Percentiles rank a stretch among this genome's conserved stretches.
These are phyloP conservation scores for Alternaria ventricosa DNA, from an alignment of 2,329 filamentous ascomycete species.

Conservation along the genomic window DNA sequence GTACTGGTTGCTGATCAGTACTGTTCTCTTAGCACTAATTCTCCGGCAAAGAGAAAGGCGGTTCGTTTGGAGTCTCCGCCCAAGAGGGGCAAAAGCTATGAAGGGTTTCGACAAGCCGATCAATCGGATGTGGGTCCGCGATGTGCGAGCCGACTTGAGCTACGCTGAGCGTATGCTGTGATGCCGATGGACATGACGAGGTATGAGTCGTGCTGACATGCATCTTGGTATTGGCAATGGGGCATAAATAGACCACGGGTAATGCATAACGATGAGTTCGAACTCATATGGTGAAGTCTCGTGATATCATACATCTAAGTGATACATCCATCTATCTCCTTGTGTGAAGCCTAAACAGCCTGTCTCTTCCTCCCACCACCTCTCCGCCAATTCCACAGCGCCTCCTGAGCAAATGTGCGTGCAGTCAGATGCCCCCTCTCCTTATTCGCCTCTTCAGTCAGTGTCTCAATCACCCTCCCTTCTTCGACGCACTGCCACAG, in stretches of 20 bases:
- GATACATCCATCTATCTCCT: background rate
- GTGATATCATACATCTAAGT: background rate
- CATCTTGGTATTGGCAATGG: background rate
- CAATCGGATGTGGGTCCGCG: background rate
- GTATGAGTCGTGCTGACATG: background rate
- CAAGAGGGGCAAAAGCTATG: background rate
- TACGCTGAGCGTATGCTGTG: background rate
- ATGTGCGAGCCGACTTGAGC: background rate
- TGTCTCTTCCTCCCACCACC: constrained; percentile 68
- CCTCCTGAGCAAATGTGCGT: constrained; percentile 84
- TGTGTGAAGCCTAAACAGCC: constrained; percentile 47
- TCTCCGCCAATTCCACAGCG: constrained; percentile 84
- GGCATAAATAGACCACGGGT: background rate
- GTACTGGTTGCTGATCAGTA: background rate
- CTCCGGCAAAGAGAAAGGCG: background rate
- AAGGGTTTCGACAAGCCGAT: background rate
- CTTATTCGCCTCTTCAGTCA: constrained; percentile 75
- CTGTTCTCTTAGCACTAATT: background rate
- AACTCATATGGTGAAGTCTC: background rate
- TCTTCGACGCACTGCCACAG: constrained; percentile 83
- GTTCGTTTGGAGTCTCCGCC: background rate
- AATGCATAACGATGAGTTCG: background rate
- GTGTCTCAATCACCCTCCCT: constrained; percentile 75
- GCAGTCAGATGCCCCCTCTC: constrained; percentile 78
- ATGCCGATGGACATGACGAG: background rate